These are phyloP conservation scores for Hericium rajendrae DNA, from an alignment of 768 basidiomycete species.

Conservation along the genomic window DNA sequence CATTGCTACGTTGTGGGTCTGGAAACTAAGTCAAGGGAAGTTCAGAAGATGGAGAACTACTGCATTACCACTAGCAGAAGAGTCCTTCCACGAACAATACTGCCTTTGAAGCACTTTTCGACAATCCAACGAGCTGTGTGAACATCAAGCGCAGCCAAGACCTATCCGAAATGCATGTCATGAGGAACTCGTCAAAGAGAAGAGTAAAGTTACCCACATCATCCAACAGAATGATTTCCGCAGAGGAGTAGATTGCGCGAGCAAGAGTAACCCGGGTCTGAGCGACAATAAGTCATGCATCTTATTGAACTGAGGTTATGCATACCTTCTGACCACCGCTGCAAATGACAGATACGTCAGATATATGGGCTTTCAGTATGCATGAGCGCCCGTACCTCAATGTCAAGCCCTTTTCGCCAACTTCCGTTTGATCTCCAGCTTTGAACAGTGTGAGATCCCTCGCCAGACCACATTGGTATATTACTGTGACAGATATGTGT, in stretches of 20 bases:
- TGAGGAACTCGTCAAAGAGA: background rate
- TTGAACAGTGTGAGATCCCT: slow-evolving; percentile 38
- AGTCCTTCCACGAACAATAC: slow-evolving; percentile 39
- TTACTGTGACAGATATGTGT: background rate
- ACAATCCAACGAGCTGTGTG: slow-evolving; percentile 45
- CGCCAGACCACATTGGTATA: slow-evolving; percentile 17
- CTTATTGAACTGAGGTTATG: background rate
- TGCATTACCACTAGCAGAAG: slow-evolving; percentile 39
- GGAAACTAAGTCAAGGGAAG: background rate
- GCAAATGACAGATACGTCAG: background rate
- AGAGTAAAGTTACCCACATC: slow-evolving; percentile 35
- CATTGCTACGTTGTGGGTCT: slow-evolving; percentile 49
- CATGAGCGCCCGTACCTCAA: slow-evolving; percentile 18
- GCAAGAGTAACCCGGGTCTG: slow-evolving; percentile 43
- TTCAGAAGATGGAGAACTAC: background rate
- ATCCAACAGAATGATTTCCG: slow-evolving; percentile 58
- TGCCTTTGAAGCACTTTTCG: slow-evolving; percentile 38
- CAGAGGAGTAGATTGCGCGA: slow-evolving; percentile 49
- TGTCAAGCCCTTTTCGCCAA: slow-evolving; percentile 51
- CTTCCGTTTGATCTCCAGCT: slow-evolving; percentile 42
- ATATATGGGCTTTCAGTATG: background rate
- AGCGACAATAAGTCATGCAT: slow-evolving; percentile 22
- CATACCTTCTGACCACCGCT: slow-evolving; percentile 44
- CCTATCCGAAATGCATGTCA: slow-evolving; percentile 9
- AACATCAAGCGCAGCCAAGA: slow-evolving; percentile 42